These are phyloP conservation scores for Vigna hirtella DNA, from an alignment of 306 rosid genomes.

Conservation along the genomic window DNA sequence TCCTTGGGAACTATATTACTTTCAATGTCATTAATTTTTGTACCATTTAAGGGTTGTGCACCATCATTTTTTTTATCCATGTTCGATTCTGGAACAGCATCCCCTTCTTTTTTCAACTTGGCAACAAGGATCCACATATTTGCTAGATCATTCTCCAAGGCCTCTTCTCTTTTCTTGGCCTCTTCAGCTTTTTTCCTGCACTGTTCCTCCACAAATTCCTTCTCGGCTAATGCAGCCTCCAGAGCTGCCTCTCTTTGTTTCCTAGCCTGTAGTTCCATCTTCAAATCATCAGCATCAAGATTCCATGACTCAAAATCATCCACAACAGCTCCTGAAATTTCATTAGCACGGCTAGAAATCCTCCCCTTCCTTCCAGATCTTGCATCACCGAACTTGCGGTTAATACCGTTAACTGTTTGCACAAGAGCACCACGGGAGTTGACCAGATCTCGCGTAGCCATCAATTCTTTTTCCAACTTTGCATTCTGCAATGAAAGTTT, in stretches of 20 bases:
- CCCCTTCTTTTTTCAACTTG: conserved; percentile 91
- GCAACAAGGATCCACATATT: conserved; percentile 99
- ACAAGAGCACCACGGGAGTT: conserved; percentile 61
- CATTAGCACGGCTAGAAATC: conserved; percentile 68
- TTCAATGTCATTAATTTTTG: conserved; percentile 52
- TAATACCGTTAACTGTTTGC: conserved; percentile 67
- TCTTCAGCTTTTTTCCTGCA: conserved; percentile 84
- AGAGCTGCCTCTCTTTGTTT: conserved; percentile 94
- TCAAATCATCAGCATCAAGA: conserved; percentile 81
- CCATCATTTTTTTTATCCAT: conserved; percentile 60
- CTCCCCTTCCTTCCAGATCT: conserved; percentile 90
- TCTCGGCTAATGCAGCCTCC: conserved; percentile 92
- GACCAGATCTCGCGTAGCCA: conserved; percentile 74
- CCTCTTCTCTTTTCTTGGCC: conserved; percentile 91
- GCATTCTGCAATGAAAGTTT: conserved; percentile 86
- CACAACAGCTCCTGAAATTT: conserved; percentile 57
- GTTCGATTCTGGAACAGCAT: conserved; percentile 67
- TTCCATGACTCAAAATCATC: conserved; percentile 86
- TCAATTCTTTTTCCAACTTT: conserved; percentile 86
- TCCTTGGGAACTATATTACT: conserved; percentile 51
- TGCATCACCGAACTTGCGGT: conserved; percentile 74
- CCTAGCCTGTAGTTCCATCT: conserved; percentile 91
- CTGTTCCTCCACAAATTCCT: conserved; percentile 85
- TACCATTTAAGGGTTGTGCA: conserved; percentile 51
- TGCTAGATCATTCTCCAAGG: conserved; percentile 96